Percentiles rank a stretch among this genome's conserved stretches.
These are phyloP conservation scores for Polygonum aviculare DNA, from an alignment of 148 eudicot genomes.

Conservation along the genomic window DNA sequence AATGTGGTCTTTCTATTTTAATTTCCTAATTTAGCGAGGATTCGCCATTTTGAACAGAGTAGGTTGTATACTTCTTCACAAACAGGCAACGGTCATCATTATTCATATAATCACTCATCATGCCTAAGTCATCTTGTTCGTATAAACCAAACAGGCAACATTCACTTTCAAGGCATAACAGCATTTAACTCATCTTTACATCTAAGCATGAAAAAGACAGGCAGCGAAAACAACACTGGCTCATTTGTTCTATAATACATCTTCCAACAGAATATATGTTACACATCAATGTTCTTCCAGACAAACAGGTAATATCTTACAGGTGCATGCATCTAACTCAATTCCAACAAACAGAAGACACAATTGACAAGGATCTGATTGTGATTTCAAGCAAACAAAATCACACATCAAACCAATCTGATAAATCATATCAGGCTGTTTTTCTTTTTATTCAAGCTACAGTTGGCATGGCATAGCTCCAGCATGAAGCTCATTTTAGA, in stretches of 20 bases:
- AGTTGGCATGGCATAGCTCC: conserved; percentile 2
- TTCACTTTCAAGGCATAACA: background rate
- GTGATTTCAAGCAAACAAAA: background rate
- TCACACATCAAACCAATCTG: background rate
- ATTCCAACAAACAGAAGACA: background rate
- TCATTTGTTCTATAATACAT: background rate
- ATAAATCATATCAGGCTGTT: background rate
- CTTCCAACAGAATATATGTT: background rate
- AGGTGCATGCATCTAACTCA: background rate
- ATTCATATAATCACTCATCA: background rate
- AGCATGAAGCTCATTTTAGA: background rate
- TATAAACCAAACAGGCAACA: background rate
- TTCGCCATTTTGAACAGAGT: no score
- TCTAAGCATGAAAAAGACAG: background rate
- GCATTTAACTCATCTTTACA: background rate
- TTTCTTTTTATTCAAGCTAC: background rate
- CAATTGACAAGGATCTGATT: background rate
- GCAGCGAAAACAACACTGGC: background rate
- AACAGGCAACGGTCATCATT: background rate
- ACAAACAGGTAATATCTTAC: background rate
- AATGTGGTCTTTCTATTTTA: no score
- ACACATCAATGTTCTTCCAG: background rate
- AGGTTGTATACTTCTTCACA: no score
- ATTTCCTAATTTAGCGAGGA: no score
- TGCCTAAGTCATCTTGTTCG: background rate